Evolutionary conservation across 176 grass and related monocot species (phyloP).

Genomic region (Oryza australiensis): DNA sequence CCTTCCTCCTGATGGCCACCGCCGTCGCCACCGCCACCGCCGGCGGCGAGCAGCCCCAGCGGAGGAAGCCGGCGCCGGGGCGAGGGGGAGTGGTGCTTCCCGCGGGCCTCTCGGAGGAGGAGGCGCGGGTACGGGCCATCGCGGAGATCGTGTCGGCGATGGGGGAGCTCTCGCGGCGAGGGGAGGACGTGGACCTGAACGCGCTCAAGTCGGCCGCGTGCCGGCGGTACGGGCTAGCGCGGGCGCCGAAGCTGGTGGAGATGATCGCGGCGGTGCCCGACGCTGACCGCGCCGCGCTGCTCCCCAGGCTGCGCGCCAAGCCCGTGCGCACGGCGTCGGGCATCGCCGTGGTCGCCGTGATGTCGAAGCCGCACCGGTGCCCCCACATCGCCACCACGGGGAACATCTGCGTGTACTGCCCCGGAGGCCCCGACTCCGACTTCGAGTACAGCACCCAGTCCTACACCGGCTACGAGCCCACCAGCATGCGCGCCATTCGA

Average conservation of each 20-base stretch:
- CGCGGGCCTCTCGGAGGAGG: conserved; percentile 80
- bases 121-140: conserved; percentile 91
- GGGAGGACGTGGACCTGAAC: conserved; percentile 95
- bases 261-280: conserved; percentile 97
- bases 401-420: conserved; percentile 98
- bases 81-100: conserved; percentile 72
- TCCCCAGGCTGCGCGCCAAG: conserved; percentile 90
- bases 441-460: conserved; percentile 99
- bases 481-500: conserved; percentile 94
- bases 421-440: conserved; percentile 89
- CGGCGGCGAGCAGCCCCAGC: conserved; percentile 45
- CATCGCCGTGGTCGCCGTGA: conserved; percentile 97
- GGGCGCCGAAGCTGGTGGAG: conserved; percentile 92
- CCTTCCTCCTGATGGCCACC: conserved; percentile 31
- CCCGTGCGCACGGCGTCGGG: conserved; percentile 93
- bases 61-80: conserved; percentile 86
- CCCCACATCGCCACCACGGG: conserved; percentile 95
- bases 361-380: conserved; percentile 97
- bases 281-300: conserved; percentile 75
- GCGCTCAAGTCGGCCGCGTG: conserved; percentile 95
- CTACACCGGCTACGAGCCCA: conserved; percentile 96
- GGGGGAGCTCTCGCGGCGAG: conserved; percentile 87
- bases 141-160: conserved; percentile 95
- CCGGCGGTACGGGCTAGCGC: conserved; percentile 74
- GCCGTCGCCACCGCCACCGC: conserved; percentile 18